Evolutionary conservation across 1,284 basidiomycete species (phyloP).

Genomic region (Pterula multifida): DNA sequence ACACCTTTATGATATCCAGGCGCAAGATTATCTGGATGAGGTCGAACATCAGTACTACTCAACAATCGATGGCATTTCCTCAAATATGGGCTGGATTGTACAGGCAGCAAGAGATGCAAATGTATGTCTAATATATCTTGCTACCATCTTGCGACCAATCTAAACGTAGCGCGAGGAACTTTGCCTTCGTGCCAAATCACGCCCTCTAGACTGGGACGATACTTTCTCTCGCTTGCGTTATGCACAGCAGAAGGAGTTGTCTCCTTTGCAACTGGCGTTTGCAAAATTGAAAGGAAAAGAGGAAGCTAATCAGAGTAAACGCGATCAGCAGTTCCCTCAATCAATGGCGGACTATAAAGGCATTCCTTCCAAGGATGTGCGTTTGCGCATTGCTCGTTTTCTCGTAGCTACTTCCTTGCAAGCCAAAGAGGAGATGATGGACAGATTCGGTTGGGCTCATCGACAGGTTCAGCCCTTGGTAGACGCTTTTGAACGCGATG

Average conservation of each 20-base stretch:
- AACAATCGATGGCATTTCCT: conserved; percentile 20
- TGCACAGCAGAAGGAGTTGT: conserved; percentile 25
- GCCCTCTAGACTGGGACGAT: conserved; percentile 20
- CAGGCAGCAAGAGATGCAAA: no score
- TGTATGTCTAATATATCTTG: no score
- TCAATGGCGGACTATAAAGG: conserved; percentile 30
- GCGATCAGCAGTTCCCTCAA: conserved; percentile 37
- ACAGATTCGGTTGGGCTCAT: conserved; percentile 41
- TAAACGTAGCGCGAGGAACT: conserved; percentile 17
- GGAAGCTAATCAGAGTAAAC: conserved; percentile 20
- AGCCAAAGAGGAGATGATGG: conserved; percentile 35
- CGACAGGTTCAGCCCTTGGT: conserved; percentile 29
- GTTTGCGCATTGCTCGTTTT: conserved; percentile 40
- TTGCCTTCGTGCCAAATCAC: conserved; percentile 1
- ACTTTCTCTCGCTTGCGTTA: conserved; percentile 29
- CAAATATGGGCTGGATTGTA: conserved; percentile 19
- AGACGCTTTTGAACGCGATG: conserved; percentile 25
- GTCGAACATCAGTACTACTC: conserved; percentile 21
- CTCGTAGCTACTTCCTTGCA: conserved; percentile 16
- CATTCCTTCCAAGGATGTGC: conserved; percentile 30
- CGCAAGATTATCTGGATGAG: conserved; percentile 28
- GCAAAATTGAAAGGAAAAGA: conserved; percentile 19
- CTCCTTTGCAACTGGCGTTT: conserved; percentile 19
- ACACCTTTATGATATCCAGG: conserved; percentile 27
- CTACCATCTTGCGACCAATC: conserved; percentile 15